These are phyloP conservation scores for Talaromyces sp. DNA, from an alignment of 2,329 filamentous ascomycete genomes.

Conservation along the genomic window DNA sequence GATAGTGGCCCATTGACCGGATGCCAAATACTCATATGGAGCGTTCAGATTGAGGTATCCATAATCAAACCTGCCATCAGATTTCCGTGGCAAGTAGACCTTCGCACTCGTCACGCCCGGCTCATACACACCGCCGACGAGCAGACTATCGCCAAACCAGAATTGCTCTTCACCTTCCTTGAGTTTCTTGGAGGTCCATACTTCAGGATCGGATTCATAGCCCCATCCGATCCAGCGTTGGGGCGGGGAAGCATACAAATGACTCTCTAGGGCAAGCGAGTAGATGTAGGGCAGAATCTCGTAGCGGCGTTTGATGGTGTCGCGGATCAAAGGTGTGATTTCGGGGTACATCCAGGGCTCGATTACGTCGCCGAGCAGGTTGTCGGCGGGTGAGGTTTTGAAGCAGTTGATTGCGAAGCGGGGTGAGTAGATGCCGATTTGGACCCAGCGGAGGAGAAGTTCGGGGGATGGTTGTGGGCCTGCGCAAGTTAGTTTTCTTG, in stretches of 20 bases:
- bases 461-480: constrained; percentile 67
- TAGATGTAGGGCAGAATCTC: constrained; percentile 72
- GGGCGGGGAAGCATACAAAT: constrained; percentile 60
- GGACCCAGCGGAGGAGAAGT: constrained; percentile 70
- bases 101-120: constrained; percentile 54
- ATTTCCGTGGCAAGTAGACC: constrained; percentile 61
- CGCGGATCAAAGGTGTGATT: constrained; percentile 61
- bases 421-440: constrained; percentile 67
- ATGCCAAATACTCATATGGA: constrained; percentile 57
- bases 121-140: constrained; percentile 65
- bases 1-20: constrained; percentile 56
- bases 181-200: constrained; percentile 59
- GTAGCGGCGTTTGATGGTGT: constrained; percentile 68
- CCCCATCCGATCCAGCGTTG: constrained; percentile 74
- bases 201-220: constrained; percentile 64
- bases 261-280: constrained; percentile 62
- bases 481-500: not conserved
- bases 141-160: constrained; percentile 67
- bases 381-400: constrained; percentile 67
- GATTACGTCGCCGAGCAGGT: constrained; percentile 68
- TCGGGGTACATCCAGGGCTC: constrained; percentile 77
- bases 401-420: constrained; percentile 77
- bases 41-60: constrained; percentile 64
- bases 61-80: constrained; percentile 42
- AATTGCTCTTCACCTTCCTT: constrained; percentile 68